Base-by-base conservation (phyloP, 352 stramenopile genomes). In the Pythium insidiosum region DNA sequence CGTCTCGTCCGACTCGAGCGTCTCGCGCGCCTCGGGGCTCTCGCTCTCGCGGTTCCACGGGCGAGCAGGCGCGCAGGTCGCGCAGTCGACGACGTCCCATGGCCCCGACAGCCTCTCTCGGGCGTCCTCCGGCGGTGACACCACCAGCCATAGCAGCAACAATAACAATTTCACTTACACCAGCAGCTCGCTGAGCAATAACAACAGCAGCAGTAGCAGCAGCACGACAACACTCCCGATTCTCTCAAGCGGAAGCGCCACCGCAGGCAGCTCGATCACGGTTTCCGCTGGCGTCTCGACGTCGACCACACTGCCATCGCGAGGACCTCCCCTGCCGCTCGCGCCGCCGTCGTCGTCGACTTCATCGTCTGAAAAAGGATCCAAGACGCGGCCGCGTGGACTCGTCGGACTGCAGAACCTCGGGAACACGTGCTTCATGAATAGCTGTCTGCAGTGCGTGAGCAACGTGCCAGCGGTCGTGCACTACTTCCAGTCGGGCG, bases 401-500 rank as follows among this genome's bases (percentile, higher is more conserved):
- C 51, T 67, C 2, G 60, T 73, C 4, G 65, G 65, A 4, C 54
- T 75, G 10, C 49, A 68, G 23, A 75, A 75, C 40, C 44, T 71
- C 18, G 61, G 65, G 47, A 75, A 75, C 38, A 73, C 63, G 2
- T 73, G 28, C 58, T 94, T 88, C 36, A 88, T 94, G 77, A 94
- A 94, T 48, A 88, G 72, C 44, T 89, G 72, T 48, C 57, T 94
- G 5, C 82, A 94, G 60, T 94, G 82, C 37, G 63, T 92, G 43
- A 88, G 61, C 64, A 82, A 79, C 35, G 33, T 86, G 22, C 73
- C 70, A 6, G 45, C 58, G 23, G 21, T 84, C 19, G 63, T 75
- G 43, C 60, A 67, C 53, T 81, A 83, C 38, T 85, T 81, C 40
- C 56, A 67, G 16, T 79, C 66, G 0, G 63, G 50, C 1, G 30